Base-by-base conservation (phyloP, 108 stramenopile species). In the Cyclotella choctawhatcheeana region DNA sequence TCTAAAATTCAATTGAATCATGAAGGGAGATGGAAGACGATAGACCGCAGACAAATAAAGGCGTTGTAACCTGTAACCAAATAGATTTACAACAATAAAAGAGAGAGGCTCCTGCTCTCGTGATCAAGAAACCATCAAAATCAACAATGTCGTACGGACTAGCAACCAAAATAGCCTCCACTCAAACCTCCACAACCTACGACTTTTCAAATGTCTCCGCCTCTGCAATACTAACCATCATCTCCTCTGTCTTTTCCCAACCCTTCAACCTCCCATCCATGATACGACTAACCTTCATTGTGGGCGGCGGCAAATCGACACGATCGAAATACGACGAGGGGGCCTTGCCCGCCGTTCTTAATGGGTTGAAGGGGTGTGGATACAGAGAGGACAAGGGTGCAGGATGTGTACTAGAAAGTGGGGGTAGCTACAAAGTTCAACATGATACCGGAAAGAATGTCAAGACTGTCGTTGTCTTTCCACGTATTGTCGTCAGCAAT, bases 361-460 rank as follows among this genome's bases (percentile, higher is more conserved):
- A 89, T 17, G 79, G 93, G 5, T 73, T 98, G 58, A 85, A 82
- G 34, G 82, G 85, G 26, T 62, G 91, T n/a, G 96, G 91, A 25
- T 98, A 85, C 65, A 85, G 74, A 24, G 97, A 98, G 64, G 96
- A 98, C 77, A 83, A 87, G 18, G 93, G 92, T 0, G 97, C 94
- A 5, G 86, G 90, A 31, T 88, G 92, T 53, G 82, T 89, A 2
- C 37, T 74, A 10, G 94, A 95, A 63, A 94, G 92, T 62, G 95
- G 76, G 29, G 96, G 96, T 22, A 79, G 82, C 10, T 98, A 92
- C 77, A 98, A 98, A 79, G 58, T 81, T 48, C 97, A 98, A 74
- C 97, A 98, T 77, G 97, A 98, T 74, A 97, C 96, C 12, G 96
- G 95, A 12, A 96, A 96, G 82, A 98, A 96, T 64, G 56, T 96